phyloP scores from a whole-genome alignment of 371 early-diverging fungal genomes.

The Rhizopus delemar region DNA sequence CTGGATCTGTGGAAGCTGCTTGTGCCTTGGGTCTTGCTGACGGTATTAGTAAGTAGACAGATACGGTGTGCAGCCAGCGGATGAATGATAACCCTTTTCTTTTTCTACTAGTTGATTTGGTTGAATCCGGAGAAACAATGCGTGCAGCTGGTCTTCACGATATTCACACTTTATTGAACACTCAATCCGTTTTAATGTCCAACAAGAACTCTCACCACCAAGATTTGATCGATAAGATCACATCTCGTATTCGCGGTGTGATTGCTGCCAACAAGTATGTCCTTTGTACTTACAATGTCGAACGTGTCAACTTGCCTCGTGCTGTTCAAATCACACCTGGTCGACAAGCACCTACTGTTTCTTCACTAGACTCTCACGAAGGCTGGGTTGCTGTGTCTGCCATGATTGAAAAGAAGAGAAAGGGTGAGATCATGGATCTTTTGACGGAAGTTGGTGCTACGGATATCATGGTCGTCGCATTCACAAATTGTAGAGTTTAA shows the following conservation, averaged over 20 bases:
- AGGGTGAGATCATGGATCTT: conserved; percentile 90
- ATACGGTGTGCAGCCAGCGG: background rate
- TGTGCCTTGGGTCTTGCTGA: conserved; percentile 97
- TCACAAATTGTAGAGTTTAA: conserved; percentile 81
- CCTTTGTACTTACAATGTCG: conserved; percentile 88
- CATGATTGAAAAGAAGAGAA: conserved; percentile 83
- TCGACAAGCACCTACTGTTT: conserved; percentile 90
- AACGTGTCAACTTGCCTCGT: conserved; percentile 56
- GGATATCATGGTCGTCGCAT: conserved; percentile 86
- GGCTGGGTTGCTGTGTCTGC: conserved; percentile 92
- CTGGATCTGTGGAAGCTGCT: conserved; percentile 95
- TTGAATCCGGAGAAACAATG: conserved; percentile 98
- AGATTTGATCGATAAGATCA: conserved; percentile 72
- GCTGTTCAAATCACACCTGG: conserved; percentile 89
- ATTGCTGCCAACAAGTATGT: conserved; percentile 88
- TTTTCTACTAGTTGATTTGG: conserved; percentile 25
- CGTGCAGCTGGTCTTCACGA: conserved; percentile 94
- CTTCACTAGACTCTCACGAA: conserved; percentile 79
- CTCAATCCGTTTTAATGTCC: conserved; percentile 88
- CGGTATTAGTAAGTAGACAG: conserved; percentile 80
- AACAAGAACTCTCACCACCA: conserved; percentile 63
- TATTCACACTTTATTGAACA: conserved; percentile 77
- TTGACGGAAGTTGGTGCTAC: conserved; percentile 85
- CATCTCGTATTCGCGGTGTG: conserved; percentile 88
- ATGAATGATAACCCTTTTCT: background rate